Evolutionary conservation across 192 early-diverging fungal genomes (phyloP).

Genomic region (Gigaspora rosea): DNA sequence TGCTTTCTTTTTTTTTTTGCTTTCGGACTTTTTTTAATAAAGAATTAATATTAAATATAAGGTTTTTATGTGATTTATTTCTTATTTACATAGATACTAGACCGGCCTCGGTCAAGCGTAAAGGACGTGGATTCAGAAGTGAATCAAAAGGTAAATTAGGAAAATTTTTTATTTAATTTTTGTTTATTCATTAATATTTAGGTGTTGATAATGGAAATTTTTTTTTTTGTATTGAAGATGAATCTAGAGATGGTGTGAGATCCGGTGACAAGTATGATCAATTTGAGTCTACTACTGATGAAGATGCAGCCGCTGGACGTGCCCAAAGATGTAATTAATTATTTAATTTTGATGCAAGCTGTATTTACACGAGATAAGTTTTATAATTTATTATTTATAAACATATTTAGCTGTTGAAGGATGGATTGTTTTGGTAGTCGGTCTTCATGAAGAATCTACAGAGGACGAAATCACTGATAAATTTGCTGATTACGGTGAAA

Average conservation of each 20-base stretch:
- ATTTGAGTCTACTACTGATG: slow-evolving; percentile 28
- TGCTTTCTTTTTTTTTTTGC: too few relatives aligned
- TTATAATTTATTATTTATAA: neutral
- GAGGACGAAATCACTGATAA: slow-evolving; percentile 88
- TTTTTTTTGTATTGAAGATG: slow-evolving; percentile 36
- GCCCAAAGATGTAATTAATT: slow-evolving; percentile 18
- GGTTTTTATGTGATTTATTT: neutral
- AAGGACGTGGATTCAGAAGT: slow-evolving; percentile 47
- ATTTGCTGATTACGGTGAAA: slow-evolving; percentile 86
- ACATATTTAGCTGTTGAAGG: slow-evolving; percentile 73
- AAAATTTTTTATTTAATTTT: neutral
- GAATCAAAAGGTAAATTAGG: slow-evolving; percentile 30
- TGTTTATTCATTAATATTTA: neutral
- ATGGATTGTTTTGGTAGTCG: slow-evolving; percentile 93
- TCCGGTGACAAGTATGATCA: slow-evolving; percentile 31
- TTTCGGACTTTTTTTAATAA: too few relatives aligned
- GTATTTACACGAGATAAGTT: neutral
- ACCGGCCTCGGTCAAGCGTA: slow-evolving; percentile 41
- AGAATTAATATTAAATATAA: neutral
- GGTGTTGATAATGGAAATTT: neutral
- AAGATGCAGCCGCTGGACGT: slow-evolving; percentile 28
- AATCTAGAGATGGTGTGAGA: slow-evolving; percentile 25
- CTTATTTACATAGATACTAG: slow-evolving; percentile 33
- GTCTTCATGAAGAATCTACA: slow-evolving; percentile 92
- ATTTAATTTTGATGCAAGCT: neutral